Conservation (phyloP, 108 stramenopile species). For the Bacterosira constricta region DNA sequence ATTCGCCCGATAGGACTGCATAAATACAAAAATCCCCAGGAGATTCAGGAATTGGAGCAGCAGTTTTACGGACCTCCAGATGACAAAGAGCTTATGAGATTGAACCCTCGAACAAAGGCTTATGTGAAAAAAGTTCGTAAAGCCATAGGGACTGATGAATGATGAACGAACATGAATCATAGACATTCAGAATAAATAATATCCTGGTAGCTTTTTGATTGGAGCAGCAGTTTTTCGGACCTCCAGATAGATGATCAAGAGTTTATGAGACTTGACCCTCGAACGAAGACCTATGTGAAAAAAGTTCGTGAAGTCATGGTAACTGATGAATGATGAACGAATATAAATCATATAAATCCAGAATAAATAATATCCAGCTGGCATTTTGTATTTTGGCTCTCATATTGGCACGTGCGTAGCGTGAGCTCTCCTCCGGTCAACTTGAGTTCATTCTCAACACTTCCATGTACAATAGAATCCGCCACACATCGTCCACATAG, state of each 20-base stretch:
- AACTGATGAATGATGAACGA: slow-evolving; percentile 12
- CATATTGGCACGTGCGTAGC: no score
- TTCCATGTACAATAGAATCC: no score
- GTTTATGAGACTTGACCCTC: slow-evolving; percentile 8
- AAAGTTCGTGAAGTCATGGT: slow-evolving; percentile 46
- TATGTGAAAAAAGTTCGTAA: slow-evolving; percentile 42
- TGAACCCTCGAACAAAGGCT: slow-evolving; percentile 25
- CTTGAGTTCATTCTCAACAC: no score
- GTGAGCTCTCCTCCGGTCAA: no score
- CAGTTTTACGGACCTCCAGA: slow-evolving; percentile 32
- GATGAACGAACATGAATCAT: background rate
- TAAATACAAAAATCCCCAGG: slow-evolving; percentile 36
- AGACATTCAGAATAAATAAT: background rate
- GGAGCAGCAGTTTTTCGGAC: slow-evolving; percentile 36
- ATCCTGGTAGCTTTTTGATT: no score
- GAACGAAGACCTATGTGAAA: slow-evolving; percentile 31
- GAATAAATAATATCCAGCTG: no score
- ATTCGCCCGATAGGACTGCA: slow-evolving; percentile 50
- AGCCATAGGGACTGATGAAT: slow-evolving; percentile 38
- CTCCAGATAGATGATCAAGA: background rate
- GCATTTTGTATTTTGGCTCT: no score
- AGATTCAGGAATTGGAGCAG: slow-evolving; percentile 23
- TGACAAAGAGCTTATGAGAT: background rate
- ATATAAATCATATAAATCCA: background rate
- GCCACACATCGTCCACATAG: no score